Evolutionary conservation across 805 yeast genomes (phyloP).

Genomic region (Ogataea henricii): DNA sequence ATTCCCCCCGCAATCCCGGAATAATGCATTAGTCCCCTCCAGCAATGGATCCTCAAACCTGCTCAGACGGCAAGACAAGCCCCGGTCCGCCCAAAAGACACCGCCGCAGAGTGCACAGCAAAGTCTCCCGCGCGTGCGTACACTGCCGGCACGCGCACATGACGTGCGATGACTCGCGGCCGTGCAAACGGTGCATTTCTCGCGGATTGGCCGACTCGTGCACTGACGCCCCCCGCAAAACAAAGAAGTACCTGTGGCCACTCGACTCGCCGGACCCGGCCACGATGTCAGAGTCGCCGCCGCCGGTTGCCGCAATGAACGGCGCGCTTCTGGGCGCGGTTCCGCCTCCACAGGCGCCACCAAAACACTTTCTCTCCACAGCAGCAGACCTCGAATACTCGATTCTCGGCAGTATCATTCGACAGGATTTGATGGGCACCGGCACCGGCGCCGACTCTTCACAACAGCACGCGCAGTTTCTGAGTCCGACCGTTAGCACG

Average conservation of each 20-base stretch:
- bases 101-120: slow-evolving; percentile 46
- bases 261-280: slow-evolving; percentile 1
- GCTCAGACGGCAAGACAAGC: slow-evolving; percentile 1
- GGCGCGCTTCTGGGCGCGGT: background rate
- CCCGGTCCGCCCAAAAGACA: slow-evolving; percentile 12
- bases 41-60: slow-evolving; percentile 3
- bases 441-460: slow-evolving; percentile 22
- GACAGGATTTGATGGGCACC: slow-evolving; percentile 42
- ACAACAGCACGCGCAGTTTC: slow-evolving; percentile 20
- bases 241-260: slow-evolving; percentile 65
- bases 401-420: slow-evolving; percentile 63
- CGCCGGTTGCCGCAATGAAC: background rate
- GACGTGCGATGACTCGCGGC: slow-evolving; percentile 73
- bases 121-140: slow-evolving; percentile 84
- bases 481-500: slow-evolving; percentile 40
- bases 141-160: slow-evolving; percentile 91
- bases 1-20: background rate
- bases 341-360: background rate
- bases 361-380: slow-evolving; percentile 50
- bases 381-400: slow-evolving; percentile 78
- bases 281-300: slow-evolving; percentile 3
- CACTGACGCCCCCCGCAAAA: slow-evolving; percentile 86
- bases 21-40: background rate
- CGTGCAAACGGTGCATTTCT: slow-evolving; percentile 72
- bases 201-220: slow-evolving; percentile 72